Evolutionary conservation across 148 eudicot genomes (phyloP).

Genomic region (Cornus kousa): DNA sequence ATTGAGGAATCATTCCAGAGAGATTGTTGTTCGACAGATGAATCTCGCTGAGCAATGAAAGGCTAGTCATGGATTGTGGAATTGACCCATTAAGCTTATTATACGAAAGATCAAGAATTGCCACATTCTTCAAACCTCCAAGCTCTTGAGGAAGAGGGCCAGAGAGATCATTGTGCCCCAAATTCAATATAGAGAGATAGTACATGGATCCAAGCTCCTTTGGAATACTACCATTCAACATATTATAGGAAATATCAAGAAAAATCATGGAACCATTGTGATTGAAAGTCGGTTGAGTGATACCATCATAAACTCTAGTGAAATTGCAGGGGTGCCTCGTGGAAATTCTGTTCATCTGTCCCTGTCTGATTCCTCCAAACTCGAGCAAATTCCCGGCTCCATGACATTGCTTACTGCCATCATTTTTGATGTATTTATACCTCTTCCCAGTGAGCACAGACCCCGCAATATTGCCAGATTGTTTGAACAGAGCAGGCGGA

Average conservation of each 20-base stretch:
- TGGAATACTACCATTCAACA: constrained; percentile 68
- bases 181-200: constrained; percentile 58
- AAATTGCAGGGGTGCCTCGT: constrained; percentile 59
- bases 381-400: constrained; percentile 93
- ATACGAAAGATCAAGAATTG: constrained; percentile 63
- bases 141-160: constrained; percentile 77
- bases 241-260: constrained; percentile 69
- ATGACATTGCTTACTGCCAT: constrained; percentile 70
- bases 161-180: constrained; percentile 76
- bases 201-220: constrained; percentile 74
- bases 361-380: constrained; percentile 66
- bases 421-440: constrained; percentile 68
- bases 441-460: constrained; percentile 64
- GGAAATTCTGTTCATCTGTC: constrained; percentile 51
- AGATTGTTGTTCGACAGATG: constrained; percentile 69
- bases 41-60: constrained; percentile 50
- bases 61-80: constrained; percentile 49
- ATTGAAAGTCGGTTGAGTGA: constrained; percentile 67
- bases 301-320: constrained; percentile 56
- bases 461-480: constrained; percentile 66
- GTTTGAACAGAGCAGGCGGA: constrained; percentile 63
- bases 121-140: constrained; percentile 53
- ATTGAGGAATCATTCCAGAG: constrained; percentile 67
- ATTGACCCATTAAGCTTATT: constrained; percentile 68
- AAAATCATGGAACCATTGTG: constrained; percentile 84